A percentile compares a stretch with the other conserved stretches of the same genome.
Conservation (phyloP, 768 basidiomycete genomes). For the Termitomyces bulborhizus region DNA sequence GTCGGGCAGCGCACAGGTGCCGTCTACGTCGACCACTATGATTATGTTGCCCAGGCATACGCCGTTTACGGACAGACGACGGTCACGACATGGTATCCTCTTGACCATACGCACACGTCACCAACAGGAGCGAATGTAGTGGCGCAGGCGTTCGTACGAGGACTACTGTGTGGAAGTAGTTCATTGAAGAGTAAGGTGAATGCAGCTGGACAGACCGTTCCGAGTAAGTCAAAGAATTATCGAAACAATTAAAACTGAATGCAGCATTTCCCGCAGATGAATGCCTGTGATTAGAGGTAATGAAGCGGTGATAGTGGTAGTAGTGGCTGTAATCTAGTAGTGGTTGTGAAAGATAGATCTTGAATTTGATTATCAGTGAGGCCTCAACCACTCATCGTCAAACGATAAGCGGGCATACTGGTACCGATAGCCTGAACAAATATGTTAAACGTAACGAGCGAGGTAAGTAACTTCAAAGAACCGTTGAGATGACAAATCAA, state of each 20-base stretch:
- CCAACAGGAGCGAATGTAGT: conserved; percentile 39
- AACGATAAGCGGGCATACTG: background rate
- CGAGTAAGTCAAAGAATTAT: background rate
- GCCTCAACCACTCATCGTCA: background rate
- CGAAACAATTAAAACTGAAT: background rate
- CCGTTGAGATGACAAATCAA: conserved; percentile 12
- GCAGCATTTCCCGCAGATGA: background rate
- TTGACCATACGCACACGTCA: conserved; percentile 42
- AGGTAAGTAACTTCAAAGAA: conserved; percentile 4
- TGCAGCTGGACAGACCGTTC: background rate
- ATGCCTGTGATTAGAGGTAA: background rate
- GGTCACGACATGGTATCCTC: conserved; percentile 35
- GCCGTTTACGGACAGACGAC: conserved; percentile 30
- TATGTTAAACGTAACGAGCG: conserved; percentile 6
- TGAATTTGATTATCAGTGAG: background rate
- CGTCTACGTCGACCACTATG: conserved; percentile 41
- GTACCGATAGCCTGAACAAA: conserved; percentile 3
- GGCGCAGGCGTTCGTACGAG: conserved; percentile 41
- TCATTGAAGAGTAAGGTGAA: conserved; percentile 19
- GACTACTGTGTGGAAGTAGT: conserved; percentile 32
- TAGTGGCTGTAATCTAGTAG: too few species aligned
- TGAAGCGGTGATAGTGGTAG: background rate
- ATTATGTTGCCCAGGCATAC: conserved; percentile 37
- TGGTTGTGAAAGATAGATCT: background rate
- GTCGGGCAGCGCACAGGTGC: conserved; percentile 30